These are phyloP conservation scores for Martiniozyma asiatica DNA, from an alignment of 1,139 yeast species.

Conservation along the genomic window DNA sequence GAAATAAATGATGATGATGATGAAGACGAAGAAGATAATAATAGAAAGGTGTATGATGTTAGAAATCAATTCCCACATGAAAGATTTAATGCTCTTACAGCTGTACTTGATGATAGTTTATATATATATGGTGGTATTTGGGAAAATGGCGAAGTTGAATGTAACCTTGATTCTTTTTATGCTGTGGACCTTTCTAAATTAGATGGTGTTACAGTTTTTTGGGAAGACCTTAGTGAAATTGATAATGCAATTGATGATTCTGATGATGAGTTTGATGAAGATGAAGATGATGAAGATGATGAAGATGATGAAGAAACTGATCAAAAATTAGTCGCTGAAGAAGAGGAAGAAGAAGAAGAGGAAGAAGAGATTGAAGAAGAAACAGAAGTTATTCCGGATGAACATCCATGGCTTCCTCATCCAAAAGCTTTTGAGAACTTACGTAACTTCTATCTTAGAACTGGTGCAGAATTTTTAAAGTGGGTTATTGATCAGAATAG, in stretches of 20 bases:
- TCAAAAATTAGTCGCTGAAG: conserved; percentile 26
- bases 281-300: conserved; percentile 55
- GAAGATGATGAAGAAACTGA: conserved; percentile 44
- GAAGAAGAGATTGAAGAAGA: conserved; percentile 53
- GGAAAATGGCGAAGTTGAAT: conserved; percentile 82
- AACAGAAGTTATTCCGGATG: conserved; percentile 72
- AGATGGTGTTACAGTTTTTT: conserved; percentile 78
- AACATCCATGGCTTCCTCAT: conserved; percentile 93
- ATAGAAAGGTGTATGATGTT: conserved; percentile 36
- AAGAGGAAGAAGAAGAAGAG: conserved; percentile 38
- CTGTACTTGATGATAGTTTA: conserved; percentile 74
- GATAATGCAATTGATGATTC: conserved; percentile 42
- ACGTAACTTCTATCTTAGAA: conserved; percentile 73
- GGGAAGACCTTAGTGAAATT: conserved; percentile 73
- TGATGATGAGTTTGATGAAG: conserved; percentile 49
- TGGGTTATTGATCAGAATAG: conserved; percentile 85
- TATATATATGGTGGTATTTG: conserved; percentile 89
- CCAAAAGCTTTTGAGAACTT: conserved; percentile 90
- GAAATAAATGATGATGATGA: conserved; percentile 13
- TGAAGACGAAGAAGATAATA: conserved; percentile 27
- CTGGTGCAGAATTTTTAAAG: conserved; percentile 77
- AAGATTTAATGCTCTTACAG: conserved; percentile 75
- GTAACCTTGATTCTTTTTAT: conserved; percentile 73
- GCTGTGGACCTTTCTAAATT: conserved; percentile 74
- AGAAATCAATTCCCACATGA: conserved; percentile 69